Percentiles rank a stretch among this genome's conserved stretches.
phyloP scores from a whole-genome alignment of 2,329 filamentous ascomycete genomes.

The Talaromyces piceae region DNA sequence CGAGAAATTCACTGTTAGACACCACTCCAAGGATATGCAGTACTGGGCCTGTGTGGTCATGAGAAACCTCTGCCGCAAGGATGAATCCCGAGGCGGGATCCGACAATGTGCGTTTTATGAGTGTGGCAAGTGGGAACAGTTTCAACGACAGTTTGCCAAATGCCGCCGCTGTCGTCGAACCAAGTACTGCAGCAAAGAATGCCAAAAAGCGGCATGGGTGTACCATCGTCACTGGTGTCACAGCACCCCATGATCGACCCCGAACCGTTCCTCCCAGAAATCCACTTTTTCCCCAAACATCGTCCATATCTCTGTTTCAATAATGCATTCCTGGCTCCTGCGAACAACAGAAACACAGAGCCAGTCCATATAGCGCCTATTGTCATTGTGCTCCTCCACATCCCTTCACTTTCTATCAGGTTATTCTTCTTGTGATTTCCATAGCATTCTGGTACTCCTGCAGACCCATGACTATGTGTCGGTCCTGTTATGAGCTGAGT shows the following conservation, averaged over 20 bases:
- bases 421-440: background rate
- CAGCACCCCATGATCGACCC: constrained; percentile 25
- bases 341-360: background rate
- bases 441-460: constrained; percentile 1
- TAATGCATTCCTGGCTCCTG: background rate
- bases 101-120: constrained; percentile 96
- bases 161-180: constrained; percentile 92
- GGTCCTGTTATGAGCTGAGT: constrained; percentile 9
- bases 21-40: constrained; percentile 95
- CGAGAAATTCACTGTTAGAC: constrained; percentile 94
- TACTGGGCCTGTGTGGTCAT: constrained; percentile 99
- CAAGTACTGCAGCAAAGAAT: constrained; percentile 99
- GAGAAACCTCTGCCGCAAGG: constrained; percentile 96
- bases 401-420: background rate
- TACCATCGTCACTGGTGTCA: constrained; percentile 96
- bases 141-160: constrained; percentile 92
- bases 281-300: background rate
- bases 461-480: background rate
- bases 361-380: background rate
- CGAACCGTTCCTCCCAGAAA: background rate
- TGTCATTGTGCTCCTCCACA: background rate
- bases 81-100: constrained; percentile 88
- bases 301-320: background rate
- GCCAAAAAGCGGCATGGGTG: constrained; percentile 97
- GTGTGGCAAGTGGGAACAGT: constrained; percentile 98